These are phyloP conservation scores for Pneumocystis wakefieldiae DNA, from an alignment of 1,139 yeast species.

Conservation along the genomic window DNA sequence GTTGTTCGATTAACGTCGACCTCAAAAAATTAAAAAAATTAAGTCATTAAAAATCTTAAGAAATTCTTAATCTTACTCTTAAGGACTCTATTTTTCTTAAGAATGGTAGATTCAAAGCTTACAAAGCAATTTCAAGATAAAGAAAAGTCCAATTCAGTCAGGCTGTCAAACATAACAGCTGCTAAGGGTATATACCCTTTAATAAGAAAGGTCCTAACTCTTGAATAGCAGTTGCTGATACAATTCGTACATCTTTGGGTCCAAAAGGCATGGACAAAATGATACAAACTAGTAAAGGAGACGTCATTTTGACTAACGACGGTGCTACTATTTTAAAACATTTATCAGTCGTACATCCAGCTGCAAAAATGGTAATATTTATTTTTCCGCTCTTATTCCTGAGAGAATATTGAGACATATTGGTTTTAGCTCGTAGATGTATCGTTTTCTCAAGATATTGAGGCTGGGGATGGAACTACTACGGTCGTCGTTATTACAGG, in stretches of 20 bases:
- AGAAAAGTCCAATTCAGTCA: conserved; percentile 95
- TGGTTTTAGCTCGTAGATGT: conserved; percentile 55
- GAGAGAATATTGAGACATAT: not conserved
- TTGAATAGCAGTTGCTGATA: conserved; percentile 74
- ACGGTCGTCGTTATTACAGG: conserved; percentile 94
- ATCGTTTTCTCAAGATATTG: conserved; percentile 93
- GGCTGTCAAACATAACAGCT: conserved; percentile 82
- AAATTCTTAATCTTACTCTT: not conserved
- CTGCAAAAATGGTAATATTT: conserved; percentile 59
- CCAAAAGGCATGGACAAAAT: conserved; percentile 99
- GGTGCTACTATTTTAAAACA: conserved; percentile 94
- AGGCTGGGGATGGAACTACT: conserved; percentile 98
- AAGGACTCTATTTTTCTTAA: not conserved
- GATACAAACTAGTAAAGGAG: conserved; percentile 87
- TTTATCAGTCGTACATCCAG: conserved; percentile 97
- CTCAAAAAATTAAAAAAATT: not conserved
- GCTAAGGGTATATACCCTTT: conserved; percentile 37
- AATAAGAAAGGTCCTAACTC: not conserved
- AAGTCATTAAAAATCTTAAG: not conserved
- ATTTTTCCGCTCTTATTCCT: not conserved
- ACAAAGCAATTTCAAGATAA: conserved; percentile 52
- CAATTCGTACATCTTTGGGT: conserved; percentile 90
- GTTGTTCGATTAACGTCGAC: not conserved
- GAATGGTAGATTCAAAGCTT: conserved; percentile 24
- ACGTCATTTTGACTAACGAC: conserved; percentile 88